phyloP scores from a whole-genome alignment of 176 grass and related monocot species.

The Lolium rigidum region DNA sequence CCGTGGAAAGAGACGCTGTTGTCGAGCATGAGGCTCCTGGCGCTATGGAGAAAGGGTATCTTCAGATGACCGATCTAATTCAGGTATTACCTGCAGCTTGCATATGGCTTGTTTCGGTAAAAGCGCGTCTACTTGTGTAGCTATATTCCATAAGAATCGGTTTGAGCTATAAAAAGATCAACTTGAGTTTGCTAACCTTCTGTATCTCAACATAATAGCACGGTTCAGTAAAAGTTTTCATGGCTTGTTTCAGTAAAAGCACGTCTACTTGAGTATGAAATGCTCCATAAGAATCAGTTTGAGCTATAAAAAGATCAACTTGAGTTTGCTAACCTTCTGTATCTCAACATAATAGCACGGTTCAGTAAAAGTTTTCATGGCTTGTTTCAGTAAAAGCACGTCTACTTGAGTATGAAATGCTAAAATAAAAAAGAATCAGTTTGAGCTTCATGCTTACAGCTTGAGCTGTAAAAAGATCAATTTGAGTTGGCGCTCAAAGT shows the following conservation, averaged over 20 bases:
- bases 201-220: conserved; percentile 16
- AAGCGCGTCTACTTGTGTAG: background rate
- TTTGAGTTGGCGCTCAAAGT: no score
- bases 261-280: no score
- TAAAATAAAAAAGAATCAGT: no score
- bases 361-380: no score
- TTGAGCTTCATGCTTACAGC: no score
- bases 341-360: conserved; percentile 13
- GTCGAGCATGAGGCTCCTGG: conserved; percentile 56
- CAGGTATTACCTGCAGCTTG: conserved; percentile 52
- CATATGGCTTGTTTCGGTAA: background rate
- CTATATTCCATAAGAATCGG: background rate
- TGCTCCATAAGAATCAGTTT: background rate
- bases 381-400: no score
- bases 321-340: background rate
- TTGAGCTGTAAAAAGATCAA: no score
- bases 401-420: no score
- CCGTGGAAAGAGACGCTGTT: conserved; percentile 35
- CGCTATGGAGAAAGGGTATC: conserved; percentile 60
- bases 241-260: no score
- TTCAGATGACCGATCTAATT: conserved; percentile 77
- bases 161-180: conserved; percentile 15
- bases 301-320: background rate
- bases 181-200: background rate
- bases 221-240: background rate